These are phyloP conservation scores for Fusarium sp. DNA, from an alignment of 2,329 filamentous ascomycete species.

Conservation along the genomic window DNA sequence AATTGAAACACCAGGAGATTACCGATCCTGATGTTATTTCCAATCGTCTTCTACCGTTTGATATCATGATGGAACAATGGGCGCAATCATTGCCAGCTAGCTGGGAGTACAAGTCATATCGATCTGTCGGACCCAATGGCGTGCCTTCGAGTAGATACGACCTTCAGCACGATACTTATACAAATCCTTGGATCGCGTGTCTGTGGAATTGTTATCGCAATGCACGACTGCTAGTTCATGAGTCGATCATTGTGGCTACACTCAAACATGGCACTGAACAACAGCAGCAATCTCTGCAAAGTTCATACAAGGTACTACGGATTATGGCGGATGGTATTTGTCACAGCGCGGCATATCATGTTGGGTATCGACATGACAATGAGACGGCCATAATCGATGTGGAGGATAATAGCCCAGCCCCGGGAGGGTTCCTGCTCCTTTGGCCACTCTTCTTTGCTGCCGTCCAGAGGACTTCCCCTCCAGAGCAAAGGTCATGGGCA, in stretches of 20 bases:
- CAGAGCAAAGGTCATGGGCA: conserved; percentile 29
- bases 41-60: conserved; percentile 20
- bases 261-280: conserved; percentile 21
- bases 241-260: conserved; percentile 29
- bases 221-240: conserved; percentile 31
- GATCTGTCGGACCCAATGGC: conserved; percentile 7
- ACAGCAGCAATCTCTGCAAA: conserved; percentile 6
- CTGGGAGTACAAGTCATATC: conserved; percentile 30
- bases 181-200: conserved; percentile 33
- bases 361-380: conserved; percentile 14
- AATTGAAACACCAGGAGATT: conserved; percentile 28
- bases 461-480: conserved; percentile 23
- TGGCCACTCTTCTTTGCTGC: conserved; percentile 37
- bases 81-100: neutral
- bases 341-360: conserved; percentile 33
- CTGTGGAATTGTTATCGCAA: conserved; percentile 41
- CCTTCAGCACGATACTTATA: conserved; percentile 28
- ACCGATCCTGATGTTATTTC: conserved; percentile 15
- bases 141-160: conserved; percentile 11
- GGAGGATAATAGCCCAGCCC: conserved; percentile 1
- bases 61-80: conserved; percentile 22
- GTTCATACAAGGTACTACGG: conserved; percentile 9
- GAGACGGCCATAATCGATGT: accelerated
- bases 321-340: conserved; percentile 34
- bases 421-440: conserved; percentile 28